Conservation (phyloP, 805 yeast genomes). For the Starmerella apicola region DNA sequence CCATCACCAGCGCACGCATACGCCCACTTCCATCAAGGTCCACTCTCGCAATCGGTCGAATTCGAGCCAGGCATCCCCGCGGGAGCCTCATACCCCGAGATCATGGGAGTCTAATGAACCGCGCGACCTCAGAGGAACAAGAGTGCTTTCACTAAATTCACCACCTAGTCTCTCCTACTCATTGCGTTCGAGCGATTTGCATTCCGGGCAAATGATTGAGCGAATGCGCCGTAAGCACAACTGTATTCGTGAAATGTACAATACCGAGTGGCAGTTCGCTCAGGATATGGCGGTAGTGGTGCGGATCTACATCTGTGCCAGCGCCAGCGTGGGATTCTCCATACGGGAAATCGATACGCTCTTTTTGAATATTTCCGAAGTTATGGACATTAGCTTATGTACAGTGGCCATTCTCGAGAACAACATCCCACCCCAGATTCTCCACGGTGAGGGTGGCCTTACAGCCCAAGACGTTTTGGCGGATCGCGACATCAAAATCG, state of each 20-base stretch:
- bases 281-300: constrained; percentile 29
- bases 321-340: constrained; percentile 22
- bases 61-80: too few species aligned
- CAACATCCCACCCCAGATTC: constrained; percentile 24
- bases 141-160: background rate
- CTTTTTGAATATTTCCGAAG: constrained; percentile 27
- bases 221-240: constrained; percentile 20
- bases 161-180: constrained; percentile 10
- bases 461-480: constrained; percentile 12
- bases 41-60: too few species aligned
- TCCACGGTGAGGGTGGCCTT: constrained; percentile 18
- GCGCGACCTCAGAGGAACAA: too few species aligned
- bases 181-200: background rate
- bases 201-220: background rate
- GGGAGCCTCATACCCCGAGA: too few species aligned
- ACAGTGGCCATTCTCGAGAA: constrained; percentile 23
- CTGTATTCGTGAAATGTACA: constrained; percentile 28
- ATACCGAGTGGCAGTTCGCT: constrained; percentile 29
- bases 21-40: too few species aligned
- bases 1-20: too few species aligned
- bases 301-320: constrained; percentile 24
- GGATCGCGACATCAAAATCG: constrained; percentile 24
- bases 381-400: constrained; percentile 25
- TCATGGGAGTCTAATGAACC: too few species aligned
- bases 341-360: constrained; percentile 21